phyloP scores from a whole-genome alignment of 495 filamentous ascomycete genomes.

The Talaromyces nanjingensis region DNA sequence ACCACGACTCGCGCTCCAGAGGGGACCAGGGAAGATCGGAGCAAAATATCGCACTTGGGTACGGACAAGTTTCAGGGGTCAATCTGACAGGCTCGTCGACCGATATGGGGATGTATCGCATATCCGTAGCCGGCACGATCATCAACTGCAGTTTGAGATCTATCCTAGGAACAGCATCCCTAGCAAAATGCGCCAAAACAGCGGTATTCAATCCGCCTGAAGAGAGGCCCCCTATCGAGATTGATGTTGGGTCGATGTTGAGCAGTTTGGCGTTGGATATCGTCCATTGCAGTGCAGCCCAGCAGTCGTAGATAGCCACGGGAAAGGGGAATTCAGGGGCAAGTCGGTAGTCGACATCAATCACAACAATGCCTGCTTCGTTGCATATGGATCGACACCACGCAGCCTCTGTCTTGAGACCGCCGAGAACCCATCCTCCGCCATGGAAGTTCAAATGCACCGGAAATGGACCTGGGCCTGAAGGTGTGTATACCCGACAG shows the following conservation, averaged over 20 bases:
- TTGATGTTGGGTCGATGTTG: conserved; percentile 42
- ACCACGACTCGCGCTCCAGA: conserved; percentile 20
- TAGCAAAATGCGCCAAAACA: conserved; percentile 38
- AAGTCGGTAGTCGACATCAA: conserved; percentile 34
- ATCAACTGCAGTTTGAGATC: conserved; percentile 20
- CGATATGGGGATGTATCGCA: conserved; percentile 15
- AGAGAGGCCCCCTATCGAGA: conserved; percentile 42
- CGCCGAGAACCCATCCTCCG: conserved; percentile 40
- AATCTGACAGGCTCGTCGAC: not conserved
- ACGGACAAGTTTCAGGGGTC: conserved; percentile 13
- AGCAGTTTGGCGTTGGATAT: conserved; percentile 27
- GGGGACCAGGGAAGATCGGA: conserved; percentile 20
- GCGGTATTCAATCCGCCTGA: conserved; percentile 36
- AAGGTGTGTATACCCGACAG: conserved; percentile 27
- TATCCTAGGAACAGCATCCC: conserved; percentile 27
- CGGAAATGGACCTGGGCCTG: conserved; percentile 31
- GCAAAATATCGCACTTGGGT: conserved; percentile 16
- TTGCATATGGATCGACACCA: conserved; percentile 37
- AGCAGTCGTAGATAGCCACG: conserved; percentile 28
- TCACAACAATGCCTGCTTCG: conserved; percentile 31
- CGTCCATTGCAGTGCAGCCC: conserved; percentile 35
- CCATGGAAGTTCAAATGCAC: conserved; percentile 41
- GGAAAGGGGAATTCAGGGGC: conserved; percentile 30
- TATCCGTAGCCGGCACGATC: conserved; percentile 20
- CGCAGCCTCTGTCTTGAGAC: conserved; percentile 28